A percentile compares a stretch with the other conserved stretches of the same genome.
Conservation (phyloP, 2,329 filamentous ascomycete species). For the Colletotrichum sansevieriae region DNA sequence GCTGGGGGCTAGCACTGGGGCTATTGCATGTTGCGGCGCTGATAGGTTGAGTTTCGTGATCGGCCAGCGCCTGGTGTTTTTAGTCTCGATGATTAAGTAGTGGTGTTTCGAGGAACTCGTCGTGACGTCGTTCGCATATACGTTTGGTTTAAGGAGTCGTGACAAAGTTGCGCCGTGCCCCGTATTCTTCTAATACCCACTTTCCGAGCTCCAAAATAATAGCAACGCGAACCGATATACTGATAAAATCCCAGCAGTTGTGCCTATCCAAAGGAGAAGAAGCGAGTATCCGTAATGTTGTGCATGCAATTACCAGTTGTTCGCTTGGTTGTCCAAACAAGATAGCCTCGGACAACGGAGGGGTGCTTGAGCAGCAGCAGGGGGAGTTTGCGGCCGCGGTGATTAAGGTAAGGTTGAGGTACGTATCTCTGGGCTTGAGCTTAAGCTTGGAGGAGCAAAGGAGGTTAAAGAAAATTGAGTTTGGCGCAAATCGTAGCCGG, state of each 20-base stretch:
- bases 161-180: constrained; percentile 33
- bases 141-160: constrained; percentile 39
- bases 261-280: background rate
- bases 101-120: constrained; percentile 18
- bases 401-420: constrained; percentile 4
- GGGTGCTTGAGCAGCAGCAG: background rate
- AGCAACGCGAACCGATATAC: constrained; percentile 1
- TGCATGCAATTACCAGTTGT: constrained; percentile 3
- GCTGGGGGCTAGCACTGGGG: constrained; percentile 7
- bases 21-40: constrained; percentile 38
- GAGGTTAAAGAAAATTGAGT: constrained; percentile 30
- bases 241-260: background rate
- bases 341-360: constrained; percentile 17
- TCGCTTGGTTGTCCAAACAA: constrained; percentile 21
- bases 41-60: background rate
- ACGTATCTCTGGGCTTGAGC: constrained; percentile 2
- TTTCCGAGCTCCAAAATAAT: constrained; percentile 12
- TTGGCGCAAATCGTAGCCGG: constrained; percentile 11
- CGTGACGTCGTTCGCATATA: constrained; percentile 41
- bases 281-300: background rate
- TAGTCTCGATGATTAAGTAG: constrained; percentile 18
- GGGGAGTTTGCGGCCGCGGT: constrained; percentile 5
- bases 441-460: background rate
- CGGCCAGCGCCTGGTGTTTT: background rate
- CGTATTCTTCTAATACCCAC: constrained; percentile 32